Percentiles rank a stretch among this genome's conserved stretches.
Evolutionary conservation across 257 asterid species (phyloP).

Genomic region (Buddleja alternifolia): DNA sequence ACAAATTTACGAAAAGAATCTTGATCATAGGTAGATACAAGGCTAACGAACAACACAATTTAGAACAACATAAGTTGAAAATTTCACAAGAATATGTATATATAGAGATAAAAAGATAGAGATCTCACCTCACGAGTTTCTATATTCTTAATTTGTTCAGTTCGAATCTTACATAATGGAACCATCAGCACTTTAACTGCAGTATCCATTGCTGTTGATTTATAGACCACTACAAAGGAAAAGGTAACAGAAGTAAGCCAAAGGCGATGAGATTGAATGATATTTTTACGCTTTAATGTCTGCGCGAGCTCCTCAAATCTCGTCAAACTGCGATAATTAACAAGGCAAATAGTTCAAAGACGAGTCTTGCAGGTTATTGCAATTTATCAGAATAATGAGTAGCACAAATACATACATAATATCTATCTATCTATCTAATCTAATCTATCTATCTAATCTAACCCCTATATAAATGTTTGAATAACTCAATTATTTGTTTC

Average conservation of each 20-base stretch:
- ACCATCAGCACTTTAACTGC: neutral
- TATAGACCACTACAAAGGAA: neutral
- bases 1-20: no score
- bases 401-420: no score
- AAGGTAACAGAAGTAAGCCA: neutral
- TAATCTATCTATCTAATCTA: no score
- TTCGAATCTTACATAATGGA: constrained; percentile 3
- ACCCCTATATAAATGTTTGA: no score
- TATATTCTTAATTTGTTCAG: no score
- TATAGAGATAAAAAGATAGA: neutral
- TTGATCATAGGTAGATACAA: no score
- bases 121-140: constrained; percentile 9
- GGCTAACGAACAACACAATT: neutral
- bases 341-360: constrained; percentile 16
- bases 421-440: no score
- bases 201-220: neutral
- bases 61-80: neutral
- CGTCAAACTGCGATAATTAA: constrained; percentile 61
- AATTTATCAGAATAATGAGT: no score
- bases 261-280: constrained; percentile 3
- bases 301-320: constrained; percentile 67
- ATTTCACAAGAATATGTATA: neutral
- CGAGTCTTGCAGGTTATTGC: no score
- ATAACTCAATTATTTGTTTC: no score
- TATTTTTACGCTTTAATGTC: constrained; percentile 27